Evolutionary conservation across 2,329 filamentous ascomycete genomes (phyloP).

Genomic region (Ustilaginoidea virens): DNA sequence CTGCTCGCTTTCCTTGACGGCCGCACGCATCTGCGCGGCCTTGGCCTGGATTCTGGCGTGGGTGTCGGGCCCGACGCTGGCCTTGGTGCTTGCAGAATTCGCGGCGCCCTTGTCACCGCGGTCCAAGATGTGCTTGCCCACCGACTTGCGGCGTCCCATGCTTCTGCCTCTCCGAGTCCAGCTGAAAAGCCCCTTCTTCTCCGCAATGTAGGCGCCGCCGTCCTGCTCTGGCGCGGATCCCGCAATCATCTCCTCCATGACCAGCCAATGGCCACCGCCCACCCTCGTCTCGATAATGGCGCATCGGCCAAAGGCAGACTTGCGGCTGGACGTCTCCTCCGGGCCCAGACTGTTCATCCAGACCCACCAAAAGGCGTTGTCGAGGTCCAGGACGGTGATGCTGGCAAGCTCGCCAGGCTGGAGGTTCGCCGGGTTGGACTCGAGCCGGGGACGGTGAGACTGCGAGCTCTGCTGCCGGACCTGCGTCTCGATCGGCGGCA

Average conservation of each 20-base stretch:
- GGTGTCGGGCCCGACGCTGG: conserved; percentile 76
- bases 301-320: conserved; percentile 87
- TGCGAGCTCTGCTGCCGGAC: conserved; percentile 70
- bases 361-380: conserved; percentile 99
- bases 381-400: conserved; percentile 70
- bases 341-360: conserved; percentile 95
- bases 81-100: conserved; percentile 47
- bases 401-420: conserved; percentile 92
- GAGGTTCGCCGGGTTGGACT: conserved; percentile 46
- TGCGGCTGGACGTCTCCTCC: conserved; percentile 73
- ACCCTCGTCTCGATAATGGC: conserved; percentile 84
- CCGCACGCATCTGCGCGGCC: conserved; percentile 68
- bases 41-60: conserved; percentile 88
- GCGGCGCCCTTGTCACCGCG: conserved; percentile 26
- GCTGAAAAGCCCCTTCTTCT: conserved; percentile 90
- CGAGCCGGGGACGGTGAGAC: conserved; percentile 61
- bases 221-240: conserved; percentile 76
- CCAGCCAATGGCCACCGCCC: conserved; percentile 68
- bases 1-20: conserved; percentile 47
- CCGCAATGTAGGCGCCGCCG: conserved; percentile 76
- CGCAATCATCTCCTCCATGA: conserved; percentile 93
- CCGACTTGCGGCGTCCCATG: conserved; percentile 53
- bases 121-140: conserved; percentile 42
- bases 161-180: conserved; percentile 58
- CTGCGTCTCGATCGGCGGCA: conserved; percentile 68